Evolutionary conservation across 306 rosid genomes (phyloP).

Genomic region (Sesbania bispinosa): DNA sequence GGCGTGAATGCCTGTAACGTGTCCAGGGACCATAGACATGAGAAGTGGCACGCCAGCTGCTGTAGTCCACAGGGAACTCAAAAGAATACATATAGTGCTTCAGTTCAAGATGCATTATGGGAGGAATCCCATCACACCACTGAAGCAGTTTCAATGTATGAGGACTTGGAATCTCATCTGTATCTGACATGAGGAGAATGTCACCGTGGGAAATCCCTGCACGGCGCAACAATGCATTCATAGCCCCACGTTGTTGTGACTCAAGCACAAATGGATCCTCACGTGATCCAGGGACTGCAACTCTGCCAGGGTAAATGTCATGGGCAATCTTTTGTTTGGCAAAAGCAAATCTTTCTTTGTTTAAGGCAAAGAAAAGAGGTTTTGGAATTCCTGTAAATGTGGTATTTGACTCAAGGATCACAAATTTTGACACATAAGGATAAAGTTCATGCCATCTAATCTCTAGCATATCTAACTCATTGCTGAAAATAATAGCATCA

Average conservation of each 20-base stretch:
- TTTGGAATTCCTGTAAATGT: slow-evolving; percentile 89
- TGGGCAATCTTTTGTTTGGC: slow-evolving; percentile 53
- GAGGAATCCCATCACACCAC: slow-evolving; percentile 92
- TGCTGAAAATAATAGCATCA: slow-evolving; percentile 83
- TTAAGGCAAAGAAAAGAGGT: slow-evolving; percentile 53
- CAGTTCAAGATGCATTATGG: slow-evolving; percentile 76
- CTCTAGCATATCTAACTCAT: slow-evolving; percentile 85
- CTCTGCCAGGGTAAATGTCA: slow-evolving; percentile 44
- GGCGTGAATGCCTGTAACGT: slow-evolving; percentile 67
- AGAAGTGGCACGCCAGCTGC: slow-evolving; percentile 86
- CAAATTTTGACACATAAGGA: slow-evolving; percentile 71
- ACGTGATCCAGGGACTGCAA: slow-evolving; percentile 37
- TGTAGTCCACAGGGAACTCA: slow-evolving; percentile 84
- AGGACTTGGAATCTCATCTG: slow-evolving; percentile 90
- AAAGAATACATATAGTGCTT: slow-evolving; percentile 86
- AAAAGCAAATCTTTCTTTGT: slow-evolving; percentile 53
- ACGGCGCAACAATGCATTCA: slow-evolving; percentile 54
- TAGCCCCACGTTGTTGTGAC: slow-evolving; percentile 56
- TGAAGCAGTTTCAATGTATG: slow-evolving; percentile 72
- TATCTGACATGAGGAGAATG: slow-evolving; percentile 69
- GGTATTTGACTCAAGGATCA: slow-evolving; percentile 72
- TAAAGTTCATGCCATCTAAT: slow-evolving; percentile 80
- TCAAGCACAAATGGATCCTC: slow-evolving; percentile 68
- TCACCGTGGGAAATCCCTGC: slow-evolving; percentile 70
- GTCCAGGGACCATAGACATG: slow-evolving; percentile 54